Percentiles rank a stretch among this genome's conserved stretches.
These are phyloP conservation scores for Yarrowia hollandica DNA, from an alignment of 805 yeast genomes.

Conservation along the genomic window DNA sequence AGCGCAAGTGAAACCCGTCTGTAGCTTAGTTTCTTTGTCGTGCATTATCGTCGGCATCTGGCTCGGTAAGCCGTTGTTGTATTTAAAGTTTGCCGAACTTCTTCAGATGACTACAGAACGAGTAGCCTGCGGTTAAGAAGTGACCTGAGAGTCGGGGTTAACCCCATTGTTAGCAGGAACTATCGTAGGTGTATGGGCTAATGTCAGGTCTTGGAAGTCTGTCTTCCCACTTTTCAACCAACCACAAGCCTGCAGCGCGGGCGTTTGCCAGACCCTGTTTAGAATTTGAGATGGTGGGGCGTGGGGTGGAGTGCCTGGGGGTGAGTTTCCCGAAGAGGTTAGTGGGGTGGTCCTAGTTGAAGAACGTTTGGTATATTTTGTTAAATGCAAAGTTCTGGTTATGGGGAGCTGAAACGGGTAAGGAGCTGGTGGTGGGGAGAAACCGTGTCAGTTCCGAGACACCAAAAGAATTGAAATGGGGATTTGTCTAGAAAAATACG, in stretches of 20 bases:
- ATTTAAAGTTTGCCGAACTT: conserved; percentile 12
- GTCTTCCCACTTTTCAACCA: too few species aligned
- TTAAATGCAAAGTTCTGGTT: too few species aligned
- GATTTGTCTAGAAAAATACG: too few species aligned
- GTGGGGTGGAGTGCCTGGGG: conserved; percentile 9
- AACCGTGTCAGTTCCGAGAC: background rate
- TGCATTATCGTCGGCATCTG: conserved; percentile 28
- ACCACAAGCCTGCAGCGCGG: background rate
- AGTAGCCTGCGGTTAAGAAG: too few species aligned
- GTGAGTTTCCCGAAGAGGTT: conserved; percentile 13
- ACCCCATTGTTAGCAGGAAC: too few species aligned
- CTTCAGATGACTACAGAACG: too few species aligned
- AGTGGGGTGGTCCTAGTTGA: conserved; percentile 9
- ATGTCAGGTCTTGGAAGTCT: too few species aligned
- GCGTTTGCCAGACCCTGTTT: background rate
- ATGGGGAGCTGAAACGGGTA: background rate
- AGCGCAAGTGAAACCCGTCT: conserved; percentile 18
- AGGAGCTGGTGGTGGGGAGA: conserved; percentile 1
- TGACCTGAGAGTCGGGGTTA: too few species aligned
- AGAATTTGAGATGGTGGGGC: conserved; percentile 2
- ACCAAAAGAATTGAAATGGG: too few species aligned
- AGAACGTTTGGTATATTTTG: background rate
- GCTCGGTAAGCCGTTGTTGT: conserved; percentile 25
- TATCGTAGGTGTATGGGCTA: too few species aligned
- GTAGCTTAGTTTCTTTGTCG: conserved; percentile 26